Evolutionary conservation across 371 early-diverging fungal genomes (phyloP).

Genomic region (Thermomucor indicae-seudaticae): DNA sequence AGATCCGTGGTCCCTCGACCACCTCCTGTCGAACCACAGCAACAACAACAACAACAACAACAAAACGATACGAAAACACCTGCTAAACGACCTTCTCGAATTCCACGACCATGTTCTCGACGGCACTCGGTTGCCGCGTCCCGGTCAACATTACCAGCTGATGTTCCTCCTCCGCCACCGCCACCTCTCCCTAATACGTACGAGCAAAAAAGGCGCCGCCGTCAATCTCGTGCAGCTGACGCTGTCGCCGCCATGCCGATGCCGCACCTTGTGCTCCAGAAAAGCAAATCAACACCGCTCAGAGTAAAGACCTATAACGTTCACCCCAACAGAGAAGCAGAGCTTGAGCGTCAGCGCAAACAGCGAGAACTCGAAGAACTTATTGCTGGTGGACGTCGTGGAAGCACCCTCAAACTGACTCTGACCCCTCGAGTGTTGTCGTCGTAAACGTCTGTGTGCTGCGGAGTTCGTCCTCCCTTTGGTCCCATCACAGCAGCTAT

Average conservation of each 20-base stretch:
- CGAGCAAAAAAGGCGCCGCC: neutral
- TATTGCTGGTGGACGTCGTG: slow-evolving; percentile 35
- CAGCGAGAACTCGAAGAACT: slow-evolving; percentile 38
- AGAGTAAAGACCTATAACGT: slow-evolving; percentile 14
- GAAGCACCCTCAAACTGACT: slow-evolving; percentile 40
- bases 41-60: neutral
- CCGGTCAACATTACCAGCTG: neutral
- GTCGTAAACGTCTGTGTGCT: no score
- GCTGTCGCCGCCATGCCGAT: slow-evolving; percentile 4
- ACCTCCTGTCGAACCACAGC: neutral
- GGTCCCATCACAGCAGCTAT: no score
- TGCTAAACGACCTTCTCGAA: neutral
- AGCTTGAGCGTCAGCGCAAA: slow-evolving; percentile 26
- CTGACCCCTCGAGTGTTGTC: slow-evolving; percentile 43
- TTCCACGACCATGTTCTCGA: neutral
- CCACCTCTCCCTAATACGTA: neutral
- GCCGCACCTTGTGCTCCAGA: slow-evolving; percentile 1
- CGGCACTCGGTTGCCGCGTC: neutral
- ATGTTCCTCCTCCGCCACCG: neutral
- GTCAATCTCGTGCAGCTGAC: slow-evolving; percentile 14
- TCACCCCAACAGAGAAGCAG: slow-evolving; percentile 8
- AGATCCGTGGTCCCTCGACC: no score
- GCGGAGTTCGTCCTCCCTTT: no score
- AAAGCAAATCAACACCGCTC: slow-evolving; percentile 13
- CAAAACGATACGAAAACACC: neutral